These are phyloP conservation scores for Cyberlindnera mississippiensis DNA, from an alignment of 805 yeast species.

Conservation along the genomic window DNA sequence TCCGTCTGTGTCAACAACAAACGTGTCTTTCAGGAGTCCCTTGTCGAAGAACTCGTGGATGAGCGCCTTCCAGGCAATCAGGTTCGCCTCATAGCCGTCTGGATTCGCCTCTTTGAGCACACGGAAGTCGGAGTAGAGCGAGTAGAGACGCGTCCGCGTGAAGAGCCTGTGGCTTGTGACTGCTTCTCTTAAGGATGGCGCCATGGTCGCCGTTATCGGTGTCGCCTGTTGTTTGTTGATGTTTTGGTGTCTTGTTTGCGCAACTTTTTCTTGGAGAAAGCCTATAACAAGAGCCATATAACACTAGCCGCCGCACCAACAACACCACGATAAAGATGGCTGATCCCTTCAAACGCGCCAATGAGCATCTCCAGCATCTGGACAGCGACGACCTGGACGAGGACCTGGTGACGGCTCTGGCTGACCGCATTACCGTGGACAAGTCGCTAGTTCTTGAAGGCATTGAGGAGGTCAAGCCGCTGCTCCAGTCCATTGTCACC, in stretches of 20 bases:
- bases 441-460: conserved; percentile 2
- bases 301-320: too few species aligned
- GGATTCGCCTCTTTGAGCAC: conserved; percentile 33
- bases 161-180: conserved; percentile 23
- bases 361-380: neutral
- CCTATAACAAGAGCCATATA: too few species aligned
- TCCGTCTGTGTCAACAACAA: conserved; percentile 27
- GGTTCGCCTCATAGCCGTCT: conserved; percentile 40
- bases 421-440: conserved; percentile 10
- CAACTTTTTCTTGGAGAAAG: neutral
- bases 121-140: conserved; percentile 38
- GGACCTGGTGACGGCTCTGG: neutral
- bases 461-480: conserved; percentile 4
- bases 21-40: conserved; percentile 9
- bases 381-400: neutral
- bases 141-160: conserved; percentile 34
- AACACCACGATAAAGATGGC: too few species aligned
- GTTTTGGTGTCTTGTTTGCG: neutral
- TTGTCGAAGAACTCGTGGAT: conserved; percentile 20
- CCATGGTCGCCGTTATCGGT: too few species aligned
- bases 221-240: too few species aligned
- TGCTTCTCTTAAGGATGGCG: conserved; percentile 16
- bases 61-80: conserved; percentile 35
- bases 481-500: conserved; percentile 1
- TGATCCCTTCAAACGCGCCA: neutral